A percentile compares a stretch with the other conserved stretches of the same genome.
These are phyloP conservation scores for Nicotiana obtusifolia DNA, from an alignment of 257 asterid genomes.

Conservation along the genomic window DNA sequence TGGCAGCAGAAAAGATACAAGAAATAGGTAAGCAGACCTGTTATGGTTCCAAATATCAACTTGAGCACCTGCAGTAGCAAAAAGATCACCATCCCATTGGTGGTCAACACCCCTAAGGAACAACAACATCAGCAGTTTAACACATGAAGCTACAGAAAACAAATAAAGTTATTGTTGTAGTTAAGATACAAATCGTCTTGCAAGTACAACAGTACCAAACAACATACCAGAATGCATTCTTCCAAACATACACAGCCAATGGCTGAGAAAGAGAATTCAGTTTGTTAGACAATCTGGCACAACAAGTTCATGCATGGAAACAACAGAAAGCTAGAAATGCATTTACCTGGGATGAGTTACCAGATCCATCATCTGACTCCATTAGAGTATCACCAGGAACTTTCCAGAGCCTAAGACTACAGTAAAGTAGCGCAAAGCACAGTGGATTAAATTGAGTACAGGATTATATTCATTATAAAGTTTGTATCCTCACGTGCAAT, in stretches of 20 bases:
- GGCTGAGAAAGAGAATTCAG: slow-evolving; percentile 38
- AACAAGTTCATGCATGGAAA: neutral
- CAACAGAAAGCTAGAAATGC: neutral
- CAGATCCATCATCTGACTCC: slow-evolving; percentile 33
- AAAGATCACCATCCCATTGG: slow-evolving; percentile 78
- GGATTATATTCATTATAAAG: neutral
- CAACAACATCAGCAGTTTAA: neutral
- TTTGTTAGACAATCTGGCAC: neutral
- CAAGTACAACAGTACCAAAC: slow-evolving; percentile 4
- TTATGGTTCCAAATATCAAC: slow-evolving; percentile 93
- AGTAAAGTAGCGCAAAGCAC: slow-evolving; percentile 16
- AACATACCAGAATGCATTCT: slow-evolving; percentile 72
- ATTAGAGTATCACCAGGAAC: slow-evolving; percentile 53
- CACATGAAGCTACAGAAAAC: neutral
- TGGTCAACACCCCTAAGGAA: slow-evolving; percentile 87
- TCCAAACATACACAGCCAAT: slow-evolving; percentile 62
- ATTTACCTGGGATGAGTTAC: slow-evolving; percentile 41
- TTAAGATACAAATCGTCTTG: neutral
- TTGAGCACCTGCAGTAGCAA: slow-evolving; percentile 98
- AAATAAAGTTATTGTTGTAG: neutral
- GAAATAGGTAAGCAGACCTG: slow-evolving; percentile 41
- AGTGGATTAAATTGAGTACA: neutral
- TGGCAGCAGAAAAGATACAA: neutral
- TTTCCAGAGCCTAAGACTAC: slow-evolving; percentile 87
- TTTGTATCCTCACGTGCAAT: neutral